These are phyloP conservation scores for Geum urbanum DNA, from an alignment of 306 rosid species.

Conservation along the genomic window DNA sequence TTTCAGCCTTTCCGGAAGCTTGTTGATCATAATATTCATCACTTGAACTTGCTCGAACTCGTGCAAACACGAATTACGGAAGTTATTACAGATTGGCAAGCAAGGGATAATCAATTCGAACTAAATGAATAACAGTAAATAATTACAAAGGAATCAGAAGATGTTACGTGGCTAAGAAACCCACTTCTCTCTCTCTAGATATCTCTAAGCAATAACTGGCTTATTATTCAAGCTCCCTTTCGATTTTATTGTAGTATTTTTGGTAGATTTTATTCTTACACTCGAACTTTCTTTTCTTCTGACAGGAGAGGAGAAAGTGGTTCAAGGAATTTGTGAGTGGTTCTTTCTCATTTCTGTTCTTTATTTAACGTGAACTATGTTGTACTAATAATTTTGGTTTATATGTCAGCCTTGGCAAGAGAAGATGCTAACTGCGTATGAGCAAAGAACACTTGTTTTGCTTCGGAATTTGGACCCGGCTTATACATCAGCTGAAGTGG, in stretches of 20 bases:
- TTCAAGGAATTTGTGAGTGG: constrained; percentile 71
- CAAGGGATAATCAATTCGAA: not conserved
- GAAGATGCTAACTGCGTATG: constrained; percentile 48
- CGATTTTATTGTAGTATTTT: not conserved
- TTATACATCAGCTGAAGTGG: constrained; percentile 64
- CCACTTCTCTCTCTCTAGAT: not conserved
- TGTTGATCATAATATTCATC: not conserved
- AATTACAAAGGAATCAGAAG: not conserved
- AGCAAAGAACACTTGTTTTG: constrained; percentile 64
- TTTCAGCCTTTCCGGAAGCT: not conserved
- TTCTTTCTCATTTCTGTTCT: constrained; percentile 21
- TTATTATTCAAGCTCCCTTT: not conserved
- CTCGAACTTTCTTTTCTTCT: constrained; percentile 14
- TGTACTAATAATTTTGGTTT: constrained; percentile 19
- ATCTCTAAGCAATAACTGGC: not conserved
- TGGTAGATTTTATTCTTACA: constrained; percentile 34
- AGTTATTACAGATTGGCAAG: not conserved
- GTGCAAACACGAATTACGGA: not conserved
- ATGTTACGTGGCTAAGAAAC: not conserved
- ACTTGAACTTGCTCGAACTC: not conserved
- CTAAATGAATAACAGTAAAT: not conserved
- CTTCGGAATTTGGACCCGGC: constrained; percentile 82
- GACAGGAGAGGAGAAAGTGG: constrained; percentile 84
- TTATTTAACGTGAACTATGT: constrained; percentile 2
- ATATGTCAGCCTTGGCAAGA: constrained; percentile 85